A percentile compares a stretch with the other conserved stretches of the same genome.
Conservation (phyloP, 1,284 basidiomycete species). For the Cryptococcus maquisensis region DNA sequence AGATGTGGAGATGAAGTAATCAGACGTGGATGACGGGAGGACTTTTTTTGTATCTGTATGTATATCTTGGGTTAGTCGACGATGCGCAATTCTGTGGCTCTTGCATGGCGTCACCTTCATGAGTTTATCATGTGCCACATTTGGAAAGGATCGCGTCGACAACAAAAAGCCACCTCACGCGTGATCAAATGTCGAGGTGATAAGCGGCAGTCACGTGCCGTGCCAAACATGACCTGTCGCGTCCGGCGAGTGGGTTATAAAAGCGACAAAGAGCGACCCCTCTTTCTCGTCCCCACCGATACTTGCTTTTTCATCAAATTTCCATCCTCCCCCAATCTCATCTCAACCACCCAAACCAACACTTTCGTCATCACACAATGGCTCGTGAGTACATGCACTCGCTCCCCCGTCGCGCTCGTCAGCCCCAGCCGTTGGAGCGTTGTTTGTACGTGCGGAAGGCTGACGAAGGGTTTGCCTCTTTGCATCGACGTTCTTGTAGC, state of each 20-base stretch:
- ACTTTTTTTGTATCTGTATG: not conserved
- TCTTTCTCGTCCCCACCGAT: slow-evolving; percentile 7
- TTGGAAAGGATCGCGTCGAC: too few relatives aligned
- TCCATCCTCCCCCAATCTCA: not conserved
- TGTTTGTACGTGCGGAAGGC: not conserved
- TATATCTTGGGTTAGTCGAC: not conserved
- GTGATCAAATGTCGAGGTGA: not conserved
- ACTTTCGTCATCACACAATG: slow-evolving; percentile 25
- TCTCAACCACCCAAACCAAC: slow-evolving; percentile 3
- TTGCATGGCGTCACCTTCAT: not conserved
- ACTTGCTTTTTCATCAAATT: slow-evolving; percentile 5
- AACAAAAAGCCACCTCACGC: not conserved
- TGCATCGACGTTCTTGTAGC: not conserved
- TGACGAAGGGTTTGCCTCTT: not conserved
- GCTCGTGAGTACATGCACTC: slow-evolving; percentile 36
- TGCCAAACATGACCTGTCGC: not conserved
- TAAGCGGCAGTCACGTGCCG: not conserved
- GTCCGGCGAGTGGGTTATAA: not conserved
- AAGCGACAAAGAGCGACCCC: not conserved
- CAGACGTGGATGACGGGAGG: not conserved
- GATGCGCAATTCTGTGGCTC: not conserved
- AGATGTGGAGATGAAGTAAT: slow-evolving; percentile 41
- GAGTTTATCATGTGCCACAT: not conserved
- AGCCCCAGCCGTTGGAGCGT: not conserved
- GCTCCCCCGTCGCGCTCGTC: not conserved